Evolutionary conservation across 768 basidiomycete genomes (phyloP).

Genomic region (Leucocoprinus sp.): DNA sequence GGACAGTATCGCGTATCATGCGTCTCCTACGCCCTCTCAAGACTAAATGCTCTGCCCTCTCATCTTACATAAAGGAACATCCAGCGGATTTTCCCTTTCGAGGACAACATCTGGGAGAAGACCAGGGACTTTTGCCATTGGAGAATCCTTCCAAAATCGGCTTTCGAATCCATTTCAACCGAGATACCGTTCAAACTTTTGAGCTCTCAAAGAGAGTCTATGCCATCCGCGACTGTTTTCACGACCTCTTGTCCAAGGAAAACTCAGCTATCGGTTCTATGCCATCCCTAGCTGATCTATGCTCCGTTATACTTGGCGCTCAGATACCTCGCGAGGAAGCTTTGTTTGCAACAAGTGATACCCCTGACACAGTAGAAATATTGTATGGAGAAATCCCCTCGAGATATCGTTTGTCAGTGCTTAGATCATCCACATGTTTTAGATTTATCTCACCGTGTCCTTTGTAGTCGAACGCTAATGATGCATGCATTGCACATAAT

Average conservation of each 20-base stretch:
- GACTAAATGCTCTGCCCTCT: slow-evolving; percentile 34
- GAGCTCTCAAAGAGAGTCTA: slow-evolving; percentile 42
- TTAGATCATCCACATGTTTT: background rate
- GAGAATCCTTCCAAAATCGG: slow-evolving; percentile 27
- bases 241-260: slow-evolving; percentile 34
- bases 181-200: slow-evolving; percentile 16
- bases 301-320: slow-evolving; percentile 17
- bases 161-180: slow-evolving; percentile 25
- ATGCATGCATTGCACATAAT: slow-evolving; percentile 42
- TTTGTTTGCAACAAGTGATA: background rate
- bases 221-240: slow-evolving; percentile 49
- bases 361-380: slow-evolving; percentile 24
- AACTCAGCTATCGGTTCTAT: slow-evolving; percentile 1
- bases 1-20: slow-evolving; percentile 21
- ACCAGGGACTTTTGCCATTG: slow-evolving; percentile 27
- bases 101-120: background rate
- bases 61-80: slow-evolving; percentile 14
- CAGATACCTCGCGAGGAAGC: slow-evolving; percentile 2
- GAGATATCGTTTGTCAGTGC: slow-evolving; percentile 41
- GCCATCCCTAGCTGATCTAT: slow-evolving; percentile 17
- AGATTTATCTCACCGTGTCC: background rate
- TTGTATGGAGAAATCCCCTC: slow-evolving; percentile 46
- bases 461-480: background rate
- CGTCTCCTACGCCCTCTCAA: slow-evolving; percentile 41
- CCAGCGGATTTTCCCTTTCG: background rate